A percentile compares a stretch with the other conserved stretches of the same genome.
These are phyloP conservation scores for Puccinellia tenuiflora DNA, from an alignment of 176 grass and related monocot species.

Conservation along the genomic window DNA sequence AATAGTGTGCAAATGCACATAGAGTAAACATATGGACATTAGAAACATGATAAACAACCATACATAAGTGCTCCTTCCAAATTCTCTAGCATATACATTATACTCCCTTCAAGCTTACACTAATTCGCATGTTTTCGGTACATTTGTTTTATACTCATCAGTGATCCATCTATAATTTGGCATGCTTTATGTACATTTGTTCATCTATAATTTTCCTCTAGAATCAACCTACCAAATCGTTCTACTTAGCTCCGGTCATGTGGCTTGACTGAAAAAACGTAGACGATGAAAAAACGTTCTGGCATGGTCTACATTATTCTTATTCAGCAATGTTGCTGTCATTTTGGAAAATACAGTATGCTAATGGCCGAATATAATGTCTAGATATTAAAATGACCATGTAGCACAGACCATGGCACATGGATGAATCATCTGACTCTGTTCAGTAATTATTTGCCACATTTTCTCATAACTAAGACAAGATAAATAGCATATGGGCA, in stretches of 20 bases:
- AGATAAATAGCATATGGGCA: background rate
- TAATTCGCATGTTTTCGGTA: background rate
- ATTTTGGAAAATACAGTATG: background rate
- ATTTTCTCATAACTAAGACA: background rate
- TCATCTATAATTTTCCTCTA: background rate
- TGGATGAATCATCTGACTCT: background rate
- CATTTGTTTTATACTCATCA: background rate
- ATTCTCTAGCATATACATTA: background rate
- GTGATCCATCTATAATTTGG: background rate
- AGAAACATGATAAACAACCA: conserved; percentile 6
- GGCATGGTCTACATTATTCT: background rate
- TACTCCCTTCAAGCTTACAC: background rate
- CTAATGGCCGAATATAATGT: background rate
- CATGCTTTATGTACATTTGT: background rate
- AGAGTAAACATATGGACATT: background rate
- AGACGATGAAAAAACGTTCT: background rate
- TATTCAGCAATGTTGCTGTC: background rate
- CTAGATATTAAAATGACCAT: background rate
- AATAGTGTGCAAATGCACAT: conserved; percentile 16
- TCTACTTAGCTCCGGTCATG: background rate
- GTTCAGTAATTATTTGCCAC: background rate
- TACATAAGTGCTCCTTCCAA: background rate
- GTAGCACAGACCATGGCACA: background rate
- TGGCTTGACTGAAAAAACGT: background rate
- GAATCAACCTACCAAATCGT: background rate